A percentile compares a stretch with the other conserved stretches of the same genome.
phyloP scores from a whole-genome alignment of 2,329 filamentous ascomycete species.

The Aspergillus texensis region DNA sequence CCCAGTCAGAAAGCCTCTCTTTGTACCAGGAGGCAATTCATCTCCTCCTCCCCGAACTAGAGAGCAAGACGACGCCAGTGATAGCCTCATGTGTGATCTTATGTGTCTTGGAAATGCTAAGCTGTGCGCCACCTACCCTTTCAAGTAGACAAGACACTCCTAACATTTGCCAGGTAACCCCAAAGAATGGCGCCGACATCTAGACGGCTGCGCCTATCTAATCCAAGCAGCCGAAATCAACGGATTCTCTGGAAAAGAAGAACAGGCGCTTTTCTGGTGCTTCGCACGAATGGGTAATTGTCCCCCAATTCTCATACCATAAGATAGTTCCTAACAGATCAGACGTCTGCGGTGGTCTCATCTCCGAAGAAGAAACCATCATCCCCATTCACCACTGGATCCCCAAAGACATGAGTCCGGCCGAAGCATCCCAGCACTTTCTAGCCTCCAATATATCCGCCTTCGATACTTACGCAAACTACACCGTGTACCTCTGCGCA shows the following conservation, averaged over 20 bases:
- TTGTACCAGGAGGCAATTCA: slow-evolving; percentile 58
- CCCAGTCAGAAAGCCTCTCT: slow-evolving; percentile 49
- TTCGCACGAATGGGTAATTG: slow-evolving; percentile 55
- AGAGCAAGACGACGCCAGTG: slow-evolving; percentile 50
- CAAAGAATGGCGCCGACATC: slow-evolving; percentile 55
- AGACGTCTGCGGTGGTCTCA: slow-evolving; percentile 57
- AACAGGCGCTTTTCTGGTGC: slow-evolving; percentile 58
- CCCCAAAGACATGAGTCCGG: slow-evolving; percentile 24
- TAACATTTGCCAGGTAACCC: slow-evolving; percentile 30
- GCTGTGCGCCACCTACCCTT: slow-evolving; percentile 34
- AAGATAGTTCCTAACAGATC: slow-evolving; percentile 1
- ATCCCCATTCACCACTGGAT: slow-evolving; percentile 54
- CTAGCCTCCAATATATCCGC: slow-evolving; percentile 28
- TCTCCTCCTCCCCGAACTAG: slow-evolving; percentile 51
- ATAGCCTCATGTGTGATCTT: slow-evolving; percentile 58
- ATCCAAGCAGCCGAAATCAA: slow-evolving; percentile 56
- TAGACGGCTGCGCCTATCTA: slow-evolving; percentile 56
- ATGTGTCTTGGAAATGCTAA: slow-evolving; percentile 57
- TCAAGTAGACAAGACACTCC: background rate
- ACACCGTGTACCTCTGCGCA: slow-evolving; percentile 53
- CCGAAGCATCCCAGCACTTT: slow-evolving; percentile 26
- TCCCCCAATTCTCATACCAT: background rate
- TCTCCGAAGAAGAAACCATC: slow-evolving; percentile 55
- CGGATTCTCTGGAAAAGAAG: slow-evolving; percentile 53
- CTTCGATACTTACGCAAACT: slow-evolving; percentile 56